phyloP scores from a whole-genome alignment of 2,329 filamentous ascomycete genomes.

The Tolypocladium cylindrosporum region DNA sequence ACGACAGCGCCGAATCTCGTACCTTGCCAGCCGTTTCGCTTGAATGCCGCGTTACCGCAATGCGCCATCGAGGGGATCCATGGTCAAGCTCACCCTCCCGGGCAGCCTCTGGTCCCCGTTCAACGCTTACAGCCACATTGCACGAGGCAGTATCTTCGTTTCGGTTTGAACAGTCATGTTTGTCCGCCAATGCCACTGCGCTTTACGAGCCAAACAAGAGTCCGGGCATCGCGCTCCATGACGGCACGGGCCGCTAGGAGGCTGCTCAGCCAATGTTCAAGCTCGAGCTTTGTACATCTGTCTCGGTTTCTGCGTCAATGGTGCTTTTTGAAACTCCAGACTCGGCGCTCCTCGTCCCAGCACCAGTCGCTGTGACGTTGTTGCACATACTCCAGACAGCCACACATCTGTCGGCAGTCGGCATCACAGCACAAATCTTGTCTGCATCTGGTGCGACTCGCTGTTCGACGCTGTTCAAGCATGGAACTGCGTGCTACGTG shows the following conservation, averaged over 20 bases:
- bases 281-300: background rate
- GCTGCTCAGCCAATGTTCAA: background rate
- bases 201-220: no score
- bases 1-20: background rate
- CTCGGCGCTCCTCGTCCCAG: background rate
- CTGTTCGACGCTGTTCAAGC: background rate
- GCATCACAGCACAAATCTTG: background rate
- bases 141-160: no score
- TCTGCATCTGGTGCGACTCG: background rate
- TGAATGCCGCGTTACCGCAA: no score
- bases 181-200: no score
- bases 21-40: background rate
- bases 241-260: background rate
- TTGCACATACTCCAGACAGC: background rate
- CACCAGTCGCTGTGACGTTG: background rate
- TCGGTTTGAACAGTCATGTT: no score
- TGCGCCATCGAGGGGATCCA: no score
- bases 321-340: background rate
- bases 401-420: background rate
- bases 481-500: background rate
- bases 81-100: no score
- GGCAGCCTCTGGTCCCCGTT: no score
- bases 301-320: background rate
- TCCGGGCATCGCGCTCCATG: no score
- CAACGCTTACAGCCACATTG: no score